These are phyloP conservation scores for Penicillium canariense DNA, from an alignment of 495 filamentous ascomycete species.

Conservation along the genomic window DNA sequence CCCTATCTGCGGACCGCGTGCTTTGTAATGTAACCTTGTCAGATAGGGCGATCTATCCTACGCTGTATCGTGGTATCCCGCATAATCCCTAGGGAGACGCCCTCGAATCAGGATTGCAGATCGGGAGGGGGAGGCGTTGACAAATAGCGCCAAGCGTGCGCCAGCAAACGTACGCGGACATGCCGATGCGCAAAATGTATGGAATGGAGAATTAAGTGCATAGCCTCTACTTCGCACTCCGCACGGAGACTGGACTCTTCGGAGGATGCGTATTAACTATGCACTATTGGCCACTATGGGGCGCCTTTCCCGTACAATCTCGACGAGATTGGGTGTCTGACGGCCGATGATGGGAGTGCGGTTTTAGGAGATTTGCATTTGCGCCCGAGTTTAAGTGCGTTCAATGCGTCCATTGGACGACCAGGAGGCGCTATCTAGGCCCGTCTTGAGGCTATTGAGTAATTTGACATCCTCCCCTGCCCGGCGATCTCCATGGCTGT, in stretches of 20 bases:
- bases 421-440: neutral
- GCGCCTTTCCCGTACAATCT: conserved; percentile 2
- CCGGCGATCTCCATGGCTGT: neutral
- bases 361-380: no score
- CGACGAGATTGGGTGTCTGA: neutral
- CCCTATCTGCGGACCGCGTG: neutral
- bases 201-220: neutral
- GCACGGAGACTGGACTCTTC: no score
- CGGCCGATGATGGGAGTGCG: no score
- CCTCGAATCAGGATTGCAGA: neutral
- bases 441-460: neutral
- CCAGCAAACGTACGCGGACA: conserved; percentile 13
- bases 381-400: no score
- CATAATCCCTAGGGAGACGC: neutral
- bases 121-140: neutral
- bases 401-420: no score
- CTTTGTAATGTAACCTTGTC: conserved; percentile 3
- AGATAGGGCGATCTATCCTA: neutral
- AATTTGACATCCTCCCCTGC: neutral
- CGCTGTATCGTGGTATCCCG: neutral
- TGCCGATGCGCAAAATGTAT: conserved; percentile 7
- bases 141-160: neutral
- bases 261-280: neutral
- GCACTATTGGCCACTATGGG: neutral
- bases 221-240: no score